Conservation (phyloP, 164 flowering plant species). For the Buxus sempervirens region DNA sequence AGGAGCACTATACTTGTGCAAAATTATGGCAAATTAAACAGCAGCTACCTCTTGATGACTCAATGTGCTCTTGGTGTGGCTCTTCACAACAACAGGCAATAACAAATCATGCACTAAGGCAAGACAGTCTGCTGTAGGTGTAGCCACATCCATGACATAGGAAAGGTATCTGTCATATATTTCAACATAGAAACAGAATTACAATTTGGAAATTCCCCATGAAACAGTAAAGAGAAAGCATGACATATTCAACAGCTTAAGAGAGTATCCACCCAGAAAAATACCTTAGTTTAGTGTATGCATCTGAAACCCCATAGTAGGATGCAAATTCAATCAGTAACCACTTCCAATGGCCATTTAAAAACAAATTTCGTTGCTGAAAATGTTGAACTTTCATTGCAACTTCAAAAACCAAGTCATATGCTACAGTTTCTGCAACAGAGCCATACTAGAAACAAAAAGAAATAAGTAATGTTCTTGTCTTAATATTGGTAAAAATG, state of each 20-base stretch:
- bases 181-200: constrained; percentile 9
- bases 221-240: neutral
- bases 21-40: neutral
- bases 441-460: constrained; percentile 72
- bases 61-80: constrained; percentile 53
- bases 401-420: constrained; percentile 84
- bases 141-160: constrained; percentile 94
- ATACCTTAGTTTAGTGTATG: constrained; percentile 84
- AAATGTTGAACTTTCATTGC: constrained; percentile 84
- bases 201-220: constrained; percentile 7
- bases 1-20: neutral
- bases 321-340: constrained; percentile 79
- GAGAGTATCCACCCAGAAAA: neutral
- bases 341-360: constrained; percentile 93
- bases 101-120: constrained; percentile 66
- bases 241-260: neutral
- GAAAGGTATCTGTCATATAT: constrained; percentile 71
- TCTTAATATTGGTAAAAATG: too few relatives aligned
- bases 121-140: constrained; percentile 93
- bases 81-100: constrained; percentile 73
- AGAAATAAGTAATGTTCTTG: constrained; percentile 1
- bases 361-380: constrained; percentile 67
- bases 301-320: constrained; percentile 88
- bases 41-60: constrained; percentile 92
- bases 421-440: constrained; percentile 95